A percentile compares a stretch with the other conserved stretches of the same genome.
Evolutionary conservation across 2,329 filamentous ascomycete genomes (phyloP).

Genomic region (Xylaria sp.): DNA sequence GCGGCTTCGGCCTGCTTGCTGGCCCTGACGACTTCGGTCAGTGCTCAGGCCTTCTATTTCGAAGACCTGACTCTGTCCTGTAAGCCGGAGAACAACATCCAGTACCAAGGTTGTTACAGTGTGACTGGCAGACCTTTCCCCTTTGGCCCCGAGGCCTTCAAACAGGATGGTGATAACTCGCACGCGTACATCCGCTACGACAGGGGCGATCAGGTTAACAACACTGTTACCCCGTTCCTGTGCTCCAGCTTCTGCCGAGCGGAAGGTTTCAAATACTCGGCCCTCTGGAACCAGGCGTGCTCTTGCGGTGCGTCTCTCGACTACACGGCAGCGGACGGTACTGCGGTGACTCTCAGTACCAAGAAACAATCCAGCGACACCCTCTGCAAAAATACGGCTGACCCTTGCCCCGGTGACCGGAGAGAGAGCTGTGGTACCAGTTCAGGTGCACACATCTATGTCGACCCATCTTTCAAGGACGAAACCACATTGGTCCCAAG

Average conservation of each 20-base stretch:
- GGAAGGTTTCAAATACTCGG: constrained; percentile 33
- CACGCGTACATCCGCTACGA: constrained; percentile 28
- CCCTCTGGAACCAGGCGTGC: constrained; percentile 28
- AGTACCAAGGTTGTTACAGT: constrained; percentile 24
- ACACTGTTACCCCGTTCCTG: constrained; percentile 30
- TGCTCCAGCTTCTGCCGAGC: constrained; percentile 32
- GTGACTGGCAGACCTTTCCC: constrained; percentile 12
- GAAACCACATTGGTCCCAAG: background rate
- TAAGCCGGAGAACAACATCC: constrained; percentile 5
- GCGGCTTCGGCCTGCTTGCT: constrained; percentile 23
- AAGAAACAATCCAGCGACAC: background rate
- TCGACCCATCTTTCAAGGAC: constrained; percentile 34
- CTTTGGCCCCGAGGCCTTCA: constrained; percentile 20
- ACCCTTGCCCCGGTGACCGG: constrained; percentile 31
- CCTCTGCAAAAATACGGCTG: constrained; percentile 4
- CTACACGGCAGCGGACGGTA: constrained; percentile 1
- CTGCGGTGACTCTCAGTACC: background rate
- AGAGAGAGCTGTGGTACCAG: constrained; percentile 33
- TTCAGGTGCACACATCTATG: constrained; percentile 27
- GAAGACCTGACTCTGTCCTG: constrained; percentile 13
- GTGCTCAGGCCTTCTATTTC: constrained; percentile 23
- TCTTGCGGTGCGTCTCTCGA: constrained; percentile 30
- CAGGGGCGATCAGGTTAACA: constrained; percentile 28
- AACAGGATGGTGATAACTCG: constrained; percentile 16
- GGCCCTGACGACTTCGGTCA: constrained; percentile 22